phyloP scores from a whole-genome alignment of 257 asterid species.

The Solanum pimpinellifolium region DNA sequence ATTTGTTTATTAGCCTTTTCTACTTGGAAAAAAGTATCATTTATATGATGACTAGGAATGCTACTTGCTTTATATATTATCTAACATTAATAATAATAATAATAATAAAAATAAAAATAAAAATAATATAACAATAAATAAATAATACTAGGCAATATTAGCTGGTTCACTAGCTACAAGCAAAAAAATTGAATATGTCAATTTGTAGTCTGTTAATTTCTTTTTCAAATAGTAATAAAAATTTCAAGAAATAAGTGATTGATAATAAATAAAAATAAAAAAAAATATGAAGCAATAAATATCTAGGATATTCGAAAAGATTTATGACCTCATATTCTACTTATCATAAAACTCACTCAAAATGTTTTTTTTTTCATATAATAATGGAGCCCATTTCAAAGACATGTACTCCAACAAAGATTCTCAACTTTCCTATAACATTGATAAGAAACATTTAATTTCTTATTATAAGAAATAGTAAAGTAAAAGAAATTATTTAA shows the following conservation, averaged over 20 bases:
- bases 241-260: neutral
- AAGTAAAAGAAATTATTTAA: neutral
- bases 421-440: neutral
- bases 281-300: rapidly evolving
- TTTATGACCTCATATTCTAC: too few relatives aligned
- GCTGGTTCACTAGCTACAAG: too few relatives aligned
- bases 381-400: neutral
- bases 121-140: too few relatives aligned
- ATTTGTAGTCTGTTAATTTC: too few relatives aligned
- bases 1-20: neutral
- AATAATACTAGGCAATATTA: neutral
- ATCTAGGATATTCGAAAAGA: too few relatives aligned
- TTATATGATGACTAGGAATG: neutral
- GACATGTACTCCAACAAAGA: too few relatives aligned
- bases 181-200: too few relatives aligned
- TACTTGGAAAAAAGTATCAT: neutral
- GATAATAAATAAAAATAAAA: too few relatives aligned
- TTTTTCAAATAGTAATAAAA: too few relatives aligned
- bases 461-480: too few relatives aligned
- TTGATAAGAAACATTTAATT: too few relatives aligned
- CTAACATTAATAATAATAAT: neutral
- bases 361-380: neutral
- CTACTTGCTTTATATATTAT: neutral
- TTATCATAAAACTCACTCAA: neutral
- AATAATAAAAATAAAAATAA: too few relatives aligned